A percentile compares a stretch with the other conserved stretches of the same genome.
Evolutionary conservation across 305 asterid genomes (phyloP).

Genomic region (Rubia peregrina): DNA sequence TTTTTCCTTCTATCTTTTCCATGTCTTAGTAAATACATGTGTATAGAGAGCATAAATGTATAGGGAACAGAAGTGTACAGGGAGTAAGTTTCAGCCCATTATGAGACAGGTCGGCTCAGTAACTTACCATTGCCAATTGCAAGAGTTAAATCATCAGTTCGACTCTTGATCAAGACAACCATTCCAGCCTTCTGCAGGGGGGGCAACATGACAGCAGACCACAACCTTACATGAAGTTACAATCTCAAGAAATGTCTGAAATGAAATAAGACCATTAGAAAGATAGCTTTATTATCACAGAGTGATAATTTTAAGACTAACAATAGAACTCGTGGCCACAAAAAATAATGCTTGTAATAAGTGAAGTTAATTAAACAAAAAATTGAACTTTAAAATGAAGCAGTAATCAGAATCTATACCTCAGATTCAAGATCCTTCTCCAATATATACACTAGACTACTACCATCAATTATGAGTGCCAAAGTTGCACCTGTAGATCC

Average conservation of each 20-base stretch:
- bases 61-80: neutral
- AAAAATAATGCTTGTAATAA: conserved; percentile 9
- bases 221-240: conserved; percentile 86
- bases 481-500: conserved; percentile 45
- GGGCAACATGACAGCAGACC: conserved; percentile 96
- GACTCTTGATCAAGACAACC: conserved; percentile 82
- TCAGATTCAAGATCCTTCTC: conserved; percentile 90
- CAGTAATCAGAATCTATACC: conserved; percentile 35
- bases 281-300: conserved; percentile 18
- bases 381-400: conserved; percentile 1
- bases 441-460: conserved; percentile 86
- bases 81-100: neutral
- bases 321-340: conserved; percentile 21
- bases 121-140: conserved; percentile 97
- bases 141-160: conserved; percentile 19
- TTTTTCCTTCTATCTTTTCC: neutral
- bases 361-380: neutral
- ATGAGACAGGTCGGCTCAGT: neutral
- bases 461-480: conserved; percentile 96
- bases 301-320: conserved; percentile 10
- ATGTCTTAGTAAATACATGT: neutral
- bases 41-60: neutral
- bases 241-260: conserved; percentile 76
- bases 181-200: conserved; percentile 95
- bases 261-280: conserved; percentile 24